Conservation (phyloP, 805 yeast species). For the Kluyveromyces dobzhanskii region DNA sequence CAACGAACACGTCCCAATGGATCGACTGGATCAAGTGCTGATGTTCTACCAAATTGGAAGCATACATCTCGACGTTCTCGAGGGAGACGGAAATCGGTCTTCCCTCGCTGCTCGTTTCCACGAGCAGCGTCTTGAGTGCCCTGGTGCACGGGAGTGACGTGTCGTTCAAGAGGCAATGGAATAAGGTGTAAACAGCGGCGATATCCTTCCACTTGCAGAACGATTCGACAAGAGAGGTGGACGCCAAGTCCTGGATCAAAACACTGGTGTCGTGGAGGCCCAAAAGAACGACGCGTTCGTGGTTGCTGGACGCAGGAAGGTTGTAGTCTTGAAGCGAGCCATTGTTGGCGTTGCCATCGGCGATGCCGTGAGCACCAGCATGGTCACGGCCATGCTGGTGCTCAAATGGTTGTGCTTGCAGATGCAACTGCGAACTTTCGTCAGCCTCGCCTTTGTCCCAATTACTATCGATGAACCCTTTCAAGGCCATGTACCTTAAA, state of each 20-base stretch:
- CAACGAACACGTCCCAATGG: slow-evolving; percentile 1
- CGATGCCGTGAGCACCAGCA: too few species aligned
- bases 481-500: slow-evolving; percentile 4
- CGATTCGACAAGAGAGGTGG: neutral
- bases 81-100: neutral
- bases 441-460: neutral
- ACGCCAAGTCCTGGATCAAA: slow-evolving; percentile 2
- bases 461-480: neutral
- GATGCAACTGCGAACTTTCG: too few species aligned
- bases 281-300: neutral
- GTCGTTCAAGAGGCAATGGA: neutral
- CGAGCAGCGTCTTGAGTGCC: slow-evolving; percentile 2
- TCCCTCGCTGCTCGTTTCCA: neutral
- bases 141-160: slow-evolving; percentile 1
- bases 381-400: too few species aligned
- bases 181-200: neutral
- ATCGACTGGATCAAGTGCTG: slow-evolving; percentile 1
- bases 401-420: too few species aligned
- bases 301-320: neutral
- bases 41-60: neutral
- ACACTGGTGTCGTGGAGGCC: slow-evolving; percentile 2
- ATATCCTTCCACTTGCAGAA: slow-evolving; percentile 1
- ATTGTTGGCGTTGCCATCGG: too few species aligned
- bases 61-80: neutral
- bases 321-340: too few species aligned